A percentile compares a stretch with the other conserved stretches of the same genome.
Conservation (phyloP, 108 stramenopile species). For the Skeletonema tropicum region DNA sequence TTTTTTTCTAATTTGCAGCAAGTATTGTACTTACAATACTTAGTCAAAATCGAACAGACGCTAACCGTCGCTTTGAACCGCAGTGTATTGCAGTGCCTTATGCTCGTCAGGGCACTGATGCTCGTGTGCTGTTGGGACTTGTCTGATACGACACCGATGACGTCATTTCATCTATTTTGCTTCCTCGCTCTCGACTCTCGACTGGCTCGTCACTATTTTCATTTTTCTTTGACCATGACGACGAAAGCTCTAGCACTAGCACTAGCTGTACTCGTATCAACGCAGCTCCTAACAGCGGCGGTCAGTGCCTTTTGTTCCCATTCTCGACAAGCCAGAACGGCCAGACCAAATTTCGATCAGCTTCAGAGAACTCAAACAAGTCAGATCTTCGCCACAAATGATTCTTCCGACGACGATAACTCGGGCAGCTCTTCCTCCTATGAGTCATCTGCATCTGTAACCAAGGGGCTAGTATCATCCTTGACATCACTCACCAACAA, state of each 20-base stretch:
- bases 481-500: conserved; percentile 36
- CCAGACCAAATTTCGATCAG: background rate
- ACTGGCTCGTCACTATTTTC: background rate
- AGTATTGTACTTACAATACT: too few relatives aligned
- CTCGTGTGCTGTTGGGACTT: too few relatives aligned
- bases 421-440: conserved; percentile 13
- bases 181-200: too few relatives aligned
- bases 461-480: conserved; percentile 34
- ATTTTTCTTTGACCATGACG: background rate
- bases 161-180: too few relatives aligned
- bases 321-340: background rate
- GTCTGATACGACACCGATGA: too few relatives aligned
- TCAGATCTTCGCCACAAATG: background rate
- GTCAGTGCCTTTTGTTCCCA: background rate
- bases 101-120: too few relatives aligned
- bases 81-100: too few relatives aligned
- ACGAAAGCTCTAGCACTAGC: background rate
- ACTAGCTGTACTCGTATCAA: background rate
- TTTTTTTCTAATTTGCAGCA: too few relatives aligned
- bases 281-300: background rate
- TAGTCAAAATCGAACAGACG: too few relatives aligned
- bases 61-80: too few relatives aligned
- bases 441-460: conserved; percentile 31
- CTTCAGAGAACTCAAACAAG: background rate
- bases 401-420: background rate